A percentile compares a stretch with the other conserved stretches of the same genome.
These are phyloP conservation scores for Ophiostoma sp. DNA, from an alignment of 2,329 filamentous ascomycete species.

Conservation along the genomic window DNA sequence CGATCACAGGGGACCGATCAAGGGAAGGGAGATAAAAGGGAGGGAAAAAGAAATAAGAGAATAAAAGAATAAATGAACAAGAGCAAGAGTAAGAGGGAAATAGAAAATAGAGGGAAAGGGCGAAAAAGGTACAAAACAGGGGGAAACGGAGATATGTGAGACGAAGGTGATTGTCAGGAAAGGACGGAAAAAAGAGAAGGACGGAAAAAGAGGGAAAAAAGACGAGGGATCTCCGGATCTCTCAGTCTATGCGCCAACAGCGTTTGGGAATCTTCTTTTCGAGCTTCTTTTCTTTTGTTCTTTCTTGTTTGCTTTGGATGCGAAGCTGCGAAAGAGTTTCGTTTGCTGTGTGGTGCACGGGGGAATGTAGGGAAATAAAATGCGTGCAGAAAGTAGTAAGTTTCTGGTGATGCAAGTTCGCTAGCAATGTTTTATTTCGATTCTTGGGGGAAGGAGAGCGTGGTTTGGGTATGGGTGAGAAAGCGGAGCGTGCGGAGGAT, in stretches of 20 bases:
- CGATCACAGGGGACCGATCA: constrained; percentile 8
- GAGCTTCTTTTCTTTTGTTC: not conserved
- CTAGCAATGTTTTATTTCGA: not conserved
- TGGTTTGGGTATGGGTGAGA: not conserved
- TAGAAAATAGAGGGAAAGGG: constrained; percentile 1
- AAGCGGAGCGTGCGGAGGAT: not conserved
- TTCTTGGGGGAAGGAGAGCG: not conserved
- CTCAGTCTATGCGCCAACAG: constrained; percentile 16
- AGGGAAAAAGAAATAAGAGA: not conserved
- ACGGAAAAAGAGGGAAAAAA: constrained; percentile 6
- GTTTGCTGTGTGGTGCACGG: constrained; percentile 10
- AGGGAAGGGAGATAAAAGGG: not conserved
- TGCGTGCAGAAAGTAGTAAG: not conserved
- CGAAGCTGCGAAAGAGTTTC: not conserved
- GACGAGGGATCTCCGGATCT: not conserved
- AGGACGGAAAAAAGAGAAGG: not conserved
- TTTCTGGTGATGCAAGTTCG: not conserved
- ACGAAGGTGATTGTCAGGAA: not conserved
- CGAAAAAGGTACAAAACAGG: not conserved
- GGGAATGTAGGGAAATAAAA: constrained; percentile 10
- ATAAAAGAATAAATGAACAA: constrained; percentile 8
- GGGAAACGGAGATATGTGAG: constrained; percentile 11
- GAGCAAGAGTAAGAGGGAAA: not conserved
- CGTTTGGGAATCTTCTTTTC: not conserved
- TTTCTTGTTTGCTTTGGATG: not conserved